phyloP scores from a whole-genome alignment of 805 yeast genomes.

The Clavispora fructus region DNA sequence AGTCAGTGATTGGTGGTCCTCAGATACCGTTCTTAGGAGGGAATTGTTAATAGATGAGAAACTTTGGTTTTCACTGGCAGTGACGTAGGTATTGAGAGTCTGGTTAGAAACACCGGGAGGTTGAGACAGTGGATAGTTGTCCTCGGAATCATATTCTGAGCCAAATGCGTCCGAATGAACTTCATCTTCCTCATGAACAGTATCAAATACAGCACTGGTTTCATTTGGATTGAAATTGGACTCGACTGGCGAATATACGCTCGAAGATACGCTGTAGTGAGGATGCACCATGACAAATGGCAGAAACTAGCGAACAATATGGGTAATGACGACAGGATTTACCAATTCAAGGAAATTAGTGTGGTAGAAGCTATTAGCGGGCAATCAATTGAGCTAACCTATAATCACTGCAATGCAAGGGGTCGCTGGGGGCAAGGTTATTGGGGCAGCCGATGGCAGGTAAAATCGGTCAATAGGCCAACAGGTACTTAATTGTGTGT shows the following conservation, averaged over 20 bases:
- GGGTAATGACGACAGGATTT: background rate
- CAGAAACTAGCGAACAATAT: background rate
- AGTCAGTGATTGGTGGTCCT: background rate
- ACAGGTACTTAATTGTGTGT: background rate
- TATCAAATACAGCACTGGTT: conserved; percentile 7
- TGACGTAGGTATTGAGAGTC: conserved; percentile 22
- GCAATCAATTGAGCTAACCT: background rate
- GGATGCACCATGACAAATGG: conserved; percentile 5
- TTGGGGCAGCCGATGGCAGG: too few relatives aligned
- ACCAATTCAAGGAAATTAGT: too few relatives aligned
- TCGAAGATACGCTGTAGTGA: conserved; percentile 31
- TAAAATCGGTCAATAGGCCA: background rate
- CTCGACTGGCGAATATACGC: conserved; percentile 30
- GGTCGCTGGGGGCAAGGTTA: background rate
- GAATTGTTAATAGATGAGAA: conserved; percentile 32
- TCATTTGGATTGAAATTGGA: conserved; percentile 11
- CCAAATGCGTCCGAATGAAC: conserved; percentile 10
- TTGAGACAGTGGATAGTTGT: background rate
- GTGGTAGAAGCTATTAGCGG: background rate
- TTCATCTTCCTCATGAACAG: conserved; percentile 15
- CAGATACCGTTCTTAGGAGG: conserved; percentile 19
- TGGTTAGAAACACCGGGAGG: conserved; percentile 16
- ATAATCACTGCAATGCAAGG: background rate
- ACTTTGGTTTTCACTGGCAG: conserved; percentile 26
- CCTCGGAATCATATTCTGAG: conserved; percentile 4